Conservation (phyloP, 2,329 filamentous ascomycete species). For the Septoria linicola region DNA sequence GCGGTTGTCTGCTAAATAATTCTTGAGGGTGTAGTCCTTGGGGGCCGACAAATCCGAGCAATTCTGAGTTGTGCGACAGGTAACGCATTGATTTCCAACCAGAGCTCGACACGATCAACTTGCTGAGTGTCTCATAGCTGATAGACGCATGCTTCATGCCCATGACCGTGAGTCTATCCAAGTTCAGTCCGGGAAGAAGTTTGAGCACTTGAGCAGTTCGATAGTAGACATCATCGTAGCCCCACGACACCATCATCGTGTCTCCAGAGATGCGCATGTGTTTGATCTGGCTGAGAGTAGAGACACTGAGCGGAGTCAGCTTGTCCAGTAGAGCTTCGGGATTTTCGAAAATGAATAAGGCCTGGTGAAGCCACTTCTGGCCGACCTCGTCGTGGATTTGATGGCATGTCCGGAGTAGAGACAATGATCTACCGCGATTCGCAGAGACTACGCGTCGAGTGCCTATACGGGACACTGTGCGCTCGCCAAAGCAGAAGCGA, state of each 20-base stretch:
- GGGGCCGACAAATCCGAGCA: conserved; percentile 10
- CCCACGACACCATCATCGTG: conserved; percentile 4
- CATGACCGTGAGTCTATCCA: conserved; percentile 13
- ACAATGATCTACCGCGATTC: conserved; percentile 14
- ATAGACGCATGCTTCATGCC: neutral
- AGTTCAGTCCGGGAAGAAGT: conserved; percentile 13
- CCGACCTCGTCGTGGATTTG: conserved; percentile 11
- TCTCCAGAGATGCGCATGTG: conserved; percentile 16
- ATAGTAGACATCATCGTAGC: conserved; percentile 15
- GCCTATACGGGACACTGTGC: conserved; percentile 9
- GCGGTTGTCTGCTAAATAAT: conserved; percentile 1
- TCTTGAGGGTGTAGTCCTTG: neutral
- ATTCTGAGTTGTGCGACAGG: conserved; percentile 9
- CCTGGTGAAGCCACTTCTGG: conserved; percentile 9
- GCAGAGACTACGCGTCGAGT: conserved; percentile 12
- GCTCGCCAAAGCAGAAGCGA: conserved; percentile 15
- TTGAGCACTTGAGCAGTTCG: conserved; percentile 16
- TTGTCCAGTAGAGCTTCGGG: conserved; percentile 13
- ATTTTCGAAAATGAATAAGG: conserved; percentile 14
- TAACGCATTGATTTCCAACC: conserved; percentile 16
- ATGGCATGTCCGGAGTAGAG: conserved; percentile 17
- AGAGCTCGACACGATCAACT: conserved; percentile 8
- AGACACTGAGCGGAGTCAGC: conserved; percentile 3
- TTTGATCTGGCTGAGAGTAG: conserved; percentile 10
- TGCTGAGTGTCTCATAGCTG: conserved; percentile 12